Conservation (phyloP, 805 yeast species). For the Ogataea trehaloabstinens region DNA sequence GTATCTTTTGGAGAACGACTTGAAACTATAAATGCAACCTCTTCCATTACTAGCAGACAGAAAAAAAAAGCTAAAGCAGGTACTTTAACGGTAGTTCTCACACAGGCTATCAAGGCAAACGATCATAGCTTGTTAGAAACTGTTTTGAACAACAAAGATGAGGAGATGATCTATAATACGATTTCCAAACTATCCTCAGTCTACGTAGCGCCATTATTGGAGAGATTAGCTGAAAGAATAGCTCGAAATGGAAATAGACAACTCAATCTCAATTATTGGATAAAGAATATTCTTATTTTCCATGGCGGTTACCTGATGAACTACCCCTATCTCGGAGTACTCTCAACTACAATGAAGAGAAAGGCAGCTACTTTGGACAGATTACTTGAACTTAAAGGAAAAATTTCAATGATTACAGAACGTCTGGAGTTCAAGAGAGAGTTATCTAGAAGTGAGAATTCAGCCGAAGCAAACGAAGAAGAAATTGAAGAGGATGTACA, state of each 20-base stretch:
- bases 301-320: constrained; percentile 52
- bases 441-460: constrained; percentile 30
- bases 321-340: constrained; percentile 44
- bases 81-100: constrained; percentile 75
- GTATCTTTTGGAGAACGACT: constrained; percentile 53
- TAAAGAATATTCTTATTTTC: constrained; percentile 53
- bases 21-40: constrained; percentile 28
- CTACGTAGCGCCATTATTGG: constrained; percentile 48
- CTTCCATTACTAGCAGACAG: constrained; percentile 26
- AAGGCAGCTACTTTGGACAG: constrained; percentile 49
- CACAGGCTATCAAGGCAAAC: constrained; percentile 85
- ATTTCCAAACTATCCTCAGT: constrained; percentile 47
- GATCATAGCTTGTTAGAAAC: constrained; percentile 85
- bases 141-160: constrained; percentile 61
- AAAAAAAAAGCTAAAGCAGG: constrained; percentile 62
- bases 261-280: constrained; percentile 51
- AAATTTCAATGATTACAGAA: constrained; percentile 46
- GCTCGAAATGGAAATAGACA: constrained; percentile 50
- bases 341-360: constrained; percentile 46
- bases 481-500: constrained; percentile 54
- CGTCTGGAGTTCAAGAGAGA: constrained; percentile 42
- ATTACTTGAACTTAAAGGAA: constrained; percentile 50
- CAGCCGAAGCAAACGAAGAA: constrained; percentile 30
- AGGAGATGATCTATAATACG: constrained; percentile 47
- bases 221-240: constrained; percentile 50